A percentile compares a stretch with the other conserved stretches of the same genome.
These are phyloP conservation scores for Pseudocercospora cruenta DNA, from an alignment of 2,329 filamentous ascomycete species.

Conservation along the genomic window DNA sequence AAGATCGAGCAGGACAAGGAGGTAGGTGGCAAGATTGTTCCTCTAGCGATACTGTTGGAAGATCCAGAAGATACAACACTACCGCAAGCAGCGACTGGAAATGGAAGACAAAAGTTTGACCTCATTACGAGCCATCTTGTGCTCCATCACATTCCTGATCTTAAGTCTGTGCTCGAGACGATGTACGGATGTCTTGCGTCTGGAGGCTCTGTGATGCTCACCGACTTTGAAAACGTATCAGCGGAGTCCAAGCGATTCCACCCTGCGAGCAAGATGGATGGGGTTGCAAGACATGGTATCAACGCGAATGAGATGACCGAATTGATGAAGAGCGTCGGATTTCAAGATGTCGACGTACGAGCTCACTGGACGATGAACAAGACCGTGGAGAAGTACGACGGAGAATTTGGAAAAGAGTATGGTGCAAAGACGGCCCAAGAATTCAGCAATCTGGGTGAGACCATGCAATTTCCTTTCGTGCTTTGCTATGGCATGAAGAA, in stretches of 20 bases:
- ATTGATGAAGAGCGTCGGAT: constrained; percentile 28
- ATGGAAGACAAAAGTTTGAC: constrained; percentile 29
- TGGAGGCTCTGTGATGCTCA: constrained; percentile 31
- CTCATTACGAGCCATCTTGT: constrained; percentile 34
- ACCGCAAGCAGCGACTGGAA: constrained; percentile 16
- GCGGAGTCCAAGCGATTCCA: constrained; percentile 33
- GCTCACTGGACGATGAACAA: constrained; percentile 33
- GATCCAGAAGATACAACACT: constrained; percentile 30
- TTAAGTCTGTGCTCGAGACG: constrained; percentile 28
- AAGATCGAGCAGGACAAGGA: constrained; percentile 23
- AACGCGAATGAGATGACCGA: constrained; percentile 26
- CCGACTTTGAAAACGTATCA: constrained; percentile 34
- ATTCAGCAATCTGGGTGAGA: constrained; percentile 18
- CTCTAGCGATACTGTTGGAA: constrained; percentile 30
- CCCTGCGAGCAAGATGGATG: constrained; percentile 30
- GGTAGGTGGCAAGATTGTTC: constrained; percentile 28
- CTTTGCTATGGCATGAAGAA: constrained; percentile 29
- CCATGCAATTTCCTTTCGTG: constrained; percentile 34
- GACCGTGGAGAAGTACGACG: constrained; percentile 36
- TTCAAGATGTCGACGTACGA: constrained; percentile 28
- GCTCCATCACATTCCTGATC: constrained; percentile 32
- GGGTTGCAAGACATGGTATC: constrained; percentile 33
- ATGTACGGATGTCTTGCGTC: constrained; percentile 31
- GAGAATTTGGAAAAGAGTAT: constrained; percentile 28
- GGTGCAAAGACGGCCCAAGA: constrained; percentile 4